phyloP scores from a whole-genome alignment of 768 basidiomycete species.

The Lenzites betulinus region DNA sequence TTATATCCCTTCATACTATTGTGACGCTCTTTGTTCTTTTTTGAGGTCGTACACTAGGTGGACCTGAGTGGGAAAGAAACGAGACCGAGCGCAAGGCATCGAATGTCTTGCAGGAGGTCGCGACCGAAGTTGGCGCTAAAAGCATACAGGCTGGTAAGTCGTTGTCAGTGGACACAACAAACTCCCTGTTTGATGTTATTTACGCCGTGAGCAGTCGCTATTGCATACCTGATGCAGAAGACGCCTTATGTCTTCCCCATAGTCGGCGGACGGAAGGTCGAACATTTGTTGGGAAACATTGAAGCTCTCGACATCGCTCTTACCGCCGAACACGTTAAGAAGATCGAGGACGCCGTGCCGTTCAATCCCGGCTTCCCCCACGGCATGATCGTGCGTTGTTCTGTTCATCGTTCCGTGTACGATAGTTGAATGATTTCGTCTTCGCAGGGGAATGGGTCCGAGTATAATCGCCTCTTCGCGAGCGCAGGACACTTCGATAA shows the following conservation, averaged over 20 bases:
- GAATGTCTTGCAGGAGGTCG: slow-evolving; percentile 41
- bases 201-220: slow-evolving; percentile 7
- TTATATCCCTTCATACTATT: slow-evolving; percentile 31
- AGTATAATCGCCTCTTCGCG: slow-evolving; percentile 15
- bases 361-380: slow-evolving; percentile 28
- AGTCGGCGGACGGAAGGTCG: not conserved
- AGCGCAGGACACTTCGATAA: slow-evolving; percentile 28
- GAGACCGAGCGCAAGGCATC: slow-evolving; percentile 37
- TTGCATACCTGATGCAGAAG: slow-evolving; percentile 27
- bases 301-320: slow-evolving; percentile 19
- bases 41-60: slow-evolving; percentile 32
- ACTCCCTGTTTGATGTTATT: no score
- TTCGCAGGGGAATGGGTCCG: slow-evolving; percentile 18
- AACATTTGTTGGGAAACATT: slow-evolving; percentile 27
- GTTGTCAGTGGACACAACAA: slow-evolving; percentile 27
- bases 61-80: slow-evolving; percentile 37
- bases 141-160: slow-evolving; percentile 16
- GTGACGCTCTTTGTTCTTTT: not conserved
- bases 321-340: slow-evolving; percentile 25
- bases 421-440: not conserved
- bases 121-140: slow-evolving; percentile 38
- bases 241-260: not conserved
- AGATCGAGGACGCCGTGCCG: slow-evolving; percentile 24
- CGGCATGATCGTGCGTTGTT: not conserved
- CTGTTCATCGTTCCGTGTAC: not conserved